Conservation (phyloP, 331 rosid genomes). For the Acacia pycnantha region DNA sequence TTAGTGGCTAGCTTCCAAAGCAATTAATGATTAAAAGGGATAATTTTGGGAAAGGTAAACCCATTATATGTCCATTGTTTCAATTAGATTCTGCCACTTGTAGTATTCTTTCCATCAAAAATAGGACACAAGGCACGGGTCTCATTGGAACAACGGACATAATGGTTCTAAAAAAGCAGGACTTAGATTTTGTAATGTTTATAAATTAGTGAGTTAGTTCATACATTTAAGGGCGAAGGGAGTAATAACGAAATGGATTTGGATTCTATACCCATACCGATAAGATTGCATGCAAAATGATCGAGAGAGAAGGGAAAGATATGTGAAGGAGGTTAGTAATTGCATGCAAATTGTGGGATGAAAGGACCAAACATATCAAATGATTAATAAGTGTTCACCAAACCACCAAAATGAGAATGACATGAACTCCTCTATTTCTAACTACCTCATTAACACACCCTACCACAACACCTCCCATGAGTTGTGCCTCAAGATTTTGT, state of each 20-base stretch:
- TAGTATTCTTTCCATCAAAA: no score
- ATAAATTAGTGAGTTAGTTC: no score
- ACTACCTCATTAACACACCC: constrained; percentile 14
- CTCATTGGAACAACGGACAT: no score
- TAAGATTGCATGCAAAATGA: background rate
- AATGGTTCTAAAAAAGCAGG: no score
- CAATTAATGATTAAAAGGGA: no score
- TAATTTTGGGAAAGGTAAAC: no score
- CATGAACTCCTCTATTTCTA: constrained; percentile 27
- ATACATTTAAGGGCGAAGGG: no score
- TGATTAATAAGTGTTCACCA: constrained; percentile 39
- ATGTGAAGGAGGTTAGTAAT: constrained; percentile 13
- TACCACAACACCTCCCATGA: background rate
- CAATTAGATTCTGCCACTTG: no score
- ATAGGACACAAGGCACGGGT: no score
- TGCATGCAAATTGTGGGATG: constrained; percentile 34
- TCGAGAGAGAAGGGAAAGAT: background rate
- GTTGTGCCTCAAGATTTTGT: background rate
- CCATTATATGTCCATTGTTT: no score
- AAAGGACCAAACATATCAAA: constrained; percentile 32
- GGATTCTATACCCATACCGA: background rate
- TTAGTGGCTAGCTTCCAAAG: no score
- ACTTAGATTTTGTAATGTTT: no score
- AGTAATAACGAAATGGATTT: background rate
- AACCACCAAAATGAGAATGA: constrained; percentile 33